phyloP scores from a whole-genome alignment of 371 early-diverging fungal species.

The Parasitella parasitica region DNA sequence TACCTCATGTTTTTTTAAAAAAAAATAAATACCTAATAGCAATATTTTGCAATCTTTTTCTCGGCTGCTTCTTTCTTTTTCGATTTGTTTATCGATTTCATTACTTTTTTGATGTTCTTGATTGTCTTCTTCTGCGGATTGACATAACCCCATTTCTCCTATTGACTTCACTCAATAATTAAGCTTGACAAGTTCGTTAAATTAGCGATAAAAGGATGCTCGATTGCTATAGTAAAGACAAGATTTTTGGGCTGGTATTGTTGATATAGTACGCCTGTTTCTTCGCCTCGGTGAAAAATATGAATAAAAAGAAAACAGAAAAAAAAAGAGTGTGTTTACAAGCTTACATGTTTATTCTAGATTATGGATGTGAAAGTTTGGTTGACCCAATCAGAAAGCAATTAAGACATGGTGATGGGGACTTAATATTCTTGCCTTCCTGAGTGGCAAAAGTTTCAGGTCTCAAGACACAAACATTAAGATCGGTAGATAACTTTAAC shows the following conservation, averaged over 20 bases:
- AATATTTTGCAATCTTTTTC: slow-evolving; percentile 75
- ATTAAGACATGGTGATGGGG: too few species aligned
- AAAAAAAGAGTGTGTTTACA: too few species aligned
- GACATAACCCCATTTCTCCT: slow-evolving; percentile 61
- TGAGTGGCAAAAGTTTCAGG: too few species aligned
- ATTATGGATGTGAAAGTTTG: too few species aligned
- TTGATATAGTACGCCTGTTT: background rate
- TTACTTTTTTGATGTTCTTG: slow-evolving; percentile 54
- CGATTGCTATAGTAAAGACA: background rate
- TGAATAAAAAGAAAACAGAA: background rate
- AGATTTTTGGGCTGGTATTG: background rate
- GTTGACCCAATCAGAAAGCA: too few species aligned
- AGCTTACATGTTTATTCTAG: too few species aligned
- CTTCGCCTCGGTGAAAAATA: background rate
- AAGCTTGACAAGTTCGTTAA: background rate
- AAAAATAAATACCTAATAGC: slow-evolving; percentile 57
- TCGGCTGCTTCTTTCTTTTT: slow-evolving; percentile 57
- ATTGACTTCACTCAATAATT: background rate
- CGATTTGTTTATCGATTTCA: slow-evolving; percentile 65
- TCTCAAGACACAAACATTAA: too few species aligned
- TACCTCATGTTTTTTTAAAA: background rate
- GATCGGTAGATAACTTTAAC: too few species aligned
- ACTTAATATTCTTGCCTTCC: too few species aligned
- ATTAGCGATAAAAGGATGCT: background rate
- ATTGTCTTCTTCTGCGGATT: slow-evolving; percentile 62